phyloP scores from a whole-genome alignment of 371 early-diverging fungal genomes.

The Entomophthora muscae region DNA sequence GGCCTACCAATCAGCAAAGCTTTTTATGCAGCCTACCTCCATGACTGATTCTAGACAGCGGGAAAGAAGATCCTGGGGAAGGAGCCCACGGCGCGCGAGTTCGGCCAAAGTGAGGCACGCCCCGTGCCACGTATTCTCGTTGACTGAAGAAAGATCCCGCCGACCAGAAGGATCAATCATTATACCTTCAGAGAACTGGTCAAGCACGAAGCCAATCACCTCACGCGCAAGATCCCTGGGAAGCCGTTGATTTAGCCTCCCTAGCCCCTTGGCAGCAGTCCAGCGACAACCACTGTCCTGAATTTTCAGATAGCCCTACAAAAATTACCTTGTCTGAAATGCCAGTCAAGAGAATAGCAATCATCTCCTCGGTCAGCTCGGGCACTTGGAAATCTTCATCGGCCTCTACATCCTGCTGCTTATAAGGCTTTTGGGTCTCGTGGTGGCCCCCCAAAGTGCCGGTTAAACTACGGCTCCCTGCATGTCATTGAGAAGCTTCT shows the following conservation, averaged over 20 bases:
- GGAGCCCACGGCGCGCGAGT: constrained; percentile 65
- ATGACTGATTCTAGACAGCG: constrained; percentile 61
- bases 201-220: constrained; percentile 52
- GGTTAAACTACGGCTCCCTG: background rate
- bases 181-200: constrained; percentile 51
- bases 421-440: background rate
- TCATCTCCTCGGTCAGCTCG: background rate
- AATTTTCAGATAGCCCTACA: constrained; percentile 6
- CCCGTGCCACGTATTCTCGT: constrained; percentile 90
- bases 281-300: constrained; percentile 89
- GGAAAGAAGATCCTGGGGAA: constrained; percentile 45
- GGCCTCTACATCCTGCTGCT: constrained; percentile 15
- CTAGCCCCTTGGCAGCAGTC: constrained; percentile 91
- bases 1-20: constrained; percentile 22
- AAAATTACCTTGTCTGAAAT: constrained; percentile 51
- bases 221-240: constrained; percentile 65
- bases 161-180: constrained; percentile 15
- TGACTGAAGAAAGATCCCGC: constrained; percentile 59
- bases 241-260: constrained; percentile 63
- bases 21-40: constrained; percentile 14
- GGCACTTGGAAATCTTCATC: constrained; percentile 19
- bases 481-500: background rate
- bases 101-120: constrained; percentile 85
- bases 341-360: constrained; percentile 61
- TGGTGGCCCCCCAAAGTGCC: background rate